Evolutionary conservation across 352 stramenopile genomes (phyloP).

Genomic region (Phytopythium kandeliae): DNA sequence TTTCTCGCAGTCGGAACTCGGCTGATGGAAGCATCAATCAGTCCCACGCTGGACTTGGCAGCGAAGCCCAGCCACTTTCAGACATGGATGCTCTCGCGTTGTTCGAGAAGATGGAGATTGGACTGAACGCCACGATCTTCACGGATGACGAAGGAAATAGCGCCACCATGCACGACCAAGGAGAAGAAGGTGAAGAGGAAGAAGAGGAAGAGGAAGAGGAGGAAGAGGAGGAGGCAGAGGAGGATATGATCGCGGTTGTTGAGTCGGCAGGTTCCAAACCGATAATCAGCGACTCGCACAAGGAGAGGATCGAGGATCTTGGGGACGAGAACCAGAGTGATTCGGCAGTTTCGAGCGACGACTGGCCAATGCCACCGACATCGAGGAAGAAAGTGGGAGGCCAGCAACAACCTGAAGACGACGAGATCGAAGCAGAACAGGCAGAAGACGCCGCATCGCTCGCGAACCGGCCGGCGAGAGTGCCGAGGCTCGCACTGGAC

Average conservation of each 20-base stretch:
- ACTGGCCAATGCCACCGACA: not conserved
- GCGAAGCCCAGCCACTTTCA: not conserved
- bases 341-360: not conserved
- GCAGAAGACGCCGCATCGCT: not conserved
- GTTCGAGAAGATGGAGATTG: not conserved
- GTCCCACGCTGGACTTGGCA: not conserved
- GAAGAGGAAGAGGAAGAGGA: not conserved
- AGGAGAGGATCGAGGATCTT: not conserved
- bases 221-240: too few species aligned
- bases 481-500: slow-evolving; percentile 2
- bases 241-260: too few species aligned
- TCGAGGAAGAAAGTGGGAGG: not conserved
- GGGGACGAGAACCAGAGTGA: slow-evolving; percentile 4
- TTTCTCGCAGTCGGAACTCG: slow-evolving; percentile 4
- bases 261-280: not conserved
- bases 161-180: too few species aligned
- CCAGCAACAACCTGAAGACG: slow-evolving; percentile 5
- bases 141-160: not conserved
- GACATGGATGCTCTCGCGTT: not conserved
- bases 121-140: not conserved
- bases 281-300: not conserved
- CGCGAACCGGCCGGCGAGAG: not conserved
- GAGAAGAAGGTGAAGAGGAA: not conserved
- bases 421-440: not conserved
- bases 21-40: not conserved